These are phyloP conservation scores for Excoecaria cochinchinensis DNA, from an alignment of 345 rosid species.

Conservation along the genomic window DNA sequence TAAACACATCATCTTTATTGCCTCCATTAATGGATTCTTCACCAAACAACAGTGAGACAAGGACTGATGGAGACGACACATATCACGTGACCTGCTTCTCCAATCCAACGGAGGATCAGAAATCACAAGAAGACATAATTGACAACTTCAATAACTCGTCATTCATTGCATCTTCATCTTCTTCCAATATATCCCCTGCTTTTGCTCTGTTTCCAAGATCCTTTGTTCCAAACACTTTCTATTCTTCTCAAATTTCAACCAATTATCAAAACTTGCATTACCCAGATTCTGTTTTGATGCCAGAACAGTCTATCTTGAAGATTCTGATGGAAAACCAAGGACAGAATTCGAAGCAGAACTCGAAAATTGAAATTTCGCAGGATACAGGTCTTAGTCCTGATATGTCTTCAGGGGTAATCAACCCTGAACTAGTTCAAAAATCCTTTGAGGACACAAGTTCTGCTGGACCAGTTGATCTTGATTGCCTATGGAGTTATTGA, in stretches of 20 bases:
- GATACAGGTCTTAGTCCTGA: constrained; percentile 12
- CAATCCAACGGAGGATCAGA: constrained; percentile 21
- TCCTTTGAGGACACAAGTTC: constrained; percentile 31
- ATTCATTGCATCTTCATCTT: constrained; percentile 12
- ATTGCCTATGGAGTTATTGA: constrained; percentile 54
- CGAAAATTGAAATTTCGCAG: constrained; percentile 15
- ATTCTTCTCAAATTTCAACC: constrained; percentile 8
- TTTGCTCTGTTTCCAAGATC: constrained; percentile 22
- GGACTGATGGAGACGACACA: constrained; percentile 16
- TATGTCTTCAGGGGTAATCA: constrained; percentile 17
- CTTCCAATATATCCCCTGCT: constrained; percentile 33
- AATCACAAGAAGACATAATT: constrained; percentile 9
- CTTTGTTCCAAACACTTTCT: constrained; percentile 11
- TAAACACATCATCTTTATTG: constrained; percentile 30
- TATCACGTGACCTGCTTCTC: constrained; percentile 45
- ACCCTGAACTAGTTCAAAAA: constrained; percentile 31
- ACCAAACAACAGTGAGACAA: constrained; percentile 21
- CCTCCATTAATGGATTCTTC: constrained; percentile 72
- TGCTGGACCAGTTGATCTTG: constrained; percentile 36
- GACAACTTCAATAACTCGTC: constrained; percentile 24
- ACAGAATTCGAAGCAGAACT: background rate
- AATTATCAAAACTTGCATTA: constrained; percentile 3
- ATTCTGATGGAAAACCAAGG: constrained; percentile 40
- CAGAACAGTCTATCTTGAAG: constrained; percentile 40
- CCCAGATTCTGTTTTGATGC: constrained; percentile 20